phyloP scores from a whole-genome alignment of 352 stramenopile species.

The Pythium scleroteichum region DNA sequence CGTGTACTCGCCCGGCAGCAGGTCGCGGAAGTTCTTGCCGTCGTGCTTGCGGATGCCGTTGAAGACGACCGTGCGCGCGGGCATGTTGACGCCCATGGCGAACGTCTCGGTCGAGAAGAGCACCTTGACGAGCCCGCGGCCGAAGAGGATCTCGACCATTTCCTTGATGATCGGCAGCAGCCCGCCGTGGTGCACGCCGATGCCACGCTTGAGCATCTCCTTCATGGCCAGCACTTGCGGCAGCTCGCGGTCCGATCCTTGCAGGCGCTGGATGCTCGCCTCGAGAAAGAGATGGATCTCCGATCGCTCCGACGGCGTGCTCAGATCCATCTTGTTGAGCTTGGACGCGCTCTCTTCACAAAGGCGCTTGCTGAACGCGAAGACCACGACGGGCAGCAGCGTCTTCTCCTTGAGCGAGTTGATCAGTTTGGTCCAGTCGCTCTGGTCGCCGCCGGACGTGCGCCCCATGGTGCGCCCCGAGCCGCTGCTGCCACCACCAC shows the following conservation, averaged over 20 bases:
- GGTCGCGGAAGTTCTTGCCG: conserved; percentile 90
- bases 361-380: conserved; percentile 88
- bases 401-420: conserved; percentile 88
- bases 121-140: conserved; percentile 95
- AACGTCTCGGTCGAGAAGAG: conserved; percentile 99
- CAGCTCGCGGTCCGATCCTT: conserved; percentile 96
- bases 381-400: conserved; percentile 95
- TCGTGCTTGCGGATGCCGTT: conserved; percentile 98
- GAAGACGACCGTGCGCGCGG: conserved; percentile 96
- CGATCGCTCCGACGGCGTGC: conserved; percentile 66
- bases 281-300: conserved; percentile 87
- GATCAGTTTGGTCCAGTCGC: conserved; percentile 90
- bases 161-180: conserved; percentile 99
- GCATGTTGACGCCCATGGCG: conserved; percentile 99
- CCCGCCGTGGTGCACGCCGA: conserved; percentile 97
- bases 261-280: conserved; percentile 69
- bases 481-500: conserved; percentile 42
- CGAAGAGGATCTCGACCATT: conserved; percentile 99
- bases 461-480: conserved; percentile 55
- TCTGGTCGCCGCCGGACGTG: conserved; percentile 63
- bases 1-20: conserved; percentile 89
- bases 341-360: conserved; percentile 84
- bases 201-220: conserved; percentile 95
- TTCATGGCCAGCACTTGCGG: conserved; percentile 98
- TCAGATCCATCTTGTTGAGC: conserved; percentile 73